Evolutionary conservation across 306 rosid genomes (phyloP).

Genomic region (Sphenostylis stenocarpa): DNA sequence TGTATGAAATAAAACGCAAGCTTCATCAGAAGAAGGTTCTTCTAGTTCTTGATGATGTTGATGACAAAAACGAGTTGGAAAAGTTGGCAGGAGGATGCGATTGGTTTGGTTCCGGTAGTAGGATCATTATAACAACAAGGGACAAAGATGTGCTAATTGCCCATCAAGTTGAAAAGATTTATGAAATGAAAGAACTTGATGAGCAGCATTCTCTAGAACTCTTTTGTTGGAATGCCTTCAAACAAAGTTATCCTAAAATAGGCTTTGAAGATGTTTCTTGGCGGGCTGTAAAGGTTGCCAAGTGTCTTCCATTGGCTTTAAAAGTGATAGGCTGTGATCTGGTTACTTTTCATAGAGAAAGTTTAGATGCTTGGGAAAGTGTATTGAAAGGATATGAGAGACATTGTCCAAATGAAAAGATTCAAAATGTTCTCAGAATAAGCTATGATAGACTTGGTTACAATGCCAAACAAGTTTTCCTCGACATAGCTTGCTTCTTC

Average conservation of each 20-base stretch:
- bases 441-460: background rate
- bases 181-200: constrained; percentile 6
- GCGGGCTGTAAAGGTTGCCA: background rate
- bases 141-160: constrained; percentile 4
- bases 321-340: background rate
- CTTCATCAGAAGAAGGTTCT: constrained; percentile 5
- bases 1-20: background rate
- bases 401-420: background rate
- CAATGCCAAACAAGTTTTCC: background rate
- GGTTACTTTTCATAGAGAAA: background rate
- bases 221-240: constrained; percentile 20
- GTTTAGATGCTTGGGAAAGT: background rate
- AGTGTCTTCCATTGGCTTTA: constrained; percentile 20
- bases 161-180: background rate
- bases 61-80: background rate
- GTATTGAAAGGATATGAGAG: background rate
- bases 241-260: background rate
- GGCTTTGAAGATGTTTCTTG: background rate
- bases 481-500: constrained; percentile 29
- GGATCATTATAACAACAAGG: constrained; percentile 29
- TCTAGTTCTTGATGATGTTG: constrained; percentile 34
- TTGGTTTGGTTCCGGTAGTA: constrained; percentile 26
- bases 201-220: background rate
- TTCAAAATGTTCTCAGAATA: background rate
- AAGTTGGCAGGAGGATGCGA: constrained; percentile 21